Conservation (phyloP, 108 stramenopile genomes). For the Stephanodiscus minutulus region DNA sequence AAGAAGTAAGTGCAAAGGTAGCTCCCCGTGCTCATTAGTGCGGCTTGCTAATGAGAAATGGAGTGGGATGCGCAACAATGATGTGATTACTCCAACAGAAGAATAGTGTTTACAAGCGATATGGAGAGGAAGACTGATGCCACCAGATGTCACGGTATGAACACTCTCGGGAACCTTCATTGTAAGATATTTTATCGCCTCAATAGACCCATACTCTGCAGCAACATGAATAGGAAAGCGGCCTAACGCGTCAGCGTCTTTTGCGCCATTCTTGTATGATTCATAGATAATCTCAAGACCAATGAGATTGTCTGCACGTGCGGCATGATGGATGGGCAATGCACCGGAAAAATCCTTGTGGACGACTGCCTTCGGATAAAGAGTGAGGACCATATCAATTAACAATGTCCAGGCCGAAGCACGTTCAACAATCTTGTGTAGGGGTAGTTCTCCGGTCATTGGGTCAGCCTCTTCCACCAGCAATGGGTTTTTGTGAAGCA, state of each 20-base stretch:
- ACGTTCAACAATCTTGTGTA: slow-evolving; percentile 86
- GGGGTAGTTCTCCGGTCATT: slow-evolving; percentile 74
- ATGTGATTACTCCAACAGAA: slow-evolving; percentile 85
- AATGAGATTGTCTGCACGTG: slow-evolving; percentile 76
- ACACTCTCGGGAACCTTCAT: slow-evolving; percentile 80
- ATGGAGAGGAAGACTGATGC: slow-evolving; percentile 82
- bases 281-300: slow-evolving; percentile 88
- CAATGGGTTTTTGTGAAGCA: slow-evolving; percentile 85
- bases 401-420: slow-evolving; percentile 79
- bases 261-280: slow-evolving; percentile 89
- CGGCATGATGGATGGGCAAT: slow-evolving; percentile 88
- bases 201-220: slow-evolving; percentile 84
- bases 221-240: slow-evolving; percentile 87
- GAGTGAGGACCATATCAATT: slow-evolving; percentile 86
- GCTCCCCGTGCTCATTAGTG: slow-evolving; percentile 84
- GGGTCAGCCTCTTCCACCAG: slow-evolving; percentile 77
- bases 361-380: slow-evolving; percentile 86
- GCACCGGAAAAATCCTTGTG: slow-evolving; percentile 86
- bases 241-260: slow-evolving; percentile 78
- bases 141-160: slow-evolving; percentile 81
- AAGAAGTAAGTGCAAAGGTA: slow-evolving; percentile 85
- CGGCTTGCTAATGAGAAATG: slow-evolving; percentile 85
- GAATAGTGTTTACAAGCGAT: slow-evolving; percentile 84
- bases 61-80: slow-evolving; percentile 63
- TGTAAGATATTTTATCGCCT: slow-evolving; percentile 81